A percentile compares a stretch with the other conserved stretches of the same genome.
phyloP scores from a whole-genome alignment of 805 yeast genomes.

The Kuraishia ogatae region DNA sequence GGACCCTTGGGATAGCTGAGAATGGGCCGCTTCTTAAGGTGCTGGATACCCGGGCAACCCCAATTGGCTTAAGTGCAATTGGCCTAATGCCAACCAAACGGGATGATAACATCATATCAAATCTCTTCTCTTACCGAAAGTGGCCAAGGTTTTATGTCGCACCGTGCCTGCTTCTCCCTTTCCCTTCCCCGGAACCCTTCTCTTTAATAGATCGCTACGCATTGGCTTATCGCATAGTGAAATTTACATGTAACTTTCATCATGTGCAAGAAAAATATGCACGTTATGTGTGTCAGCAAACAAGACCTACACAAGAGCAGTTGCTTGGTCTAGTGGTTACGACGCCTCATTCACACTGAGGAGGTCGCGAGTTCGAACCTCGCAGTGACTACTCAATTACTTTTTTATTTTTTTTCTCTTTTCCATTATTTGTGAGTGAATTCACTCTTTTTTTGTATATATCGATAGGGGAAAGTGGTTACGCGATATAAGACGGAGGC shows the following conservation, averaged over 20 bases:
- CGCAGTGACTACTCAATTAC: constrained; percentile 23
- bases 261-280: too few species aligned
- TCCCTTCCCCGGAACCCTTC: neutral
- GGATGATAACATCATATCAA: neutral
- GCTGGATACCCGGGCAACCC: neutral
- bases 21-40: neutral
- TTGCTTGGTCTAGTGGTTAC: constrained; percentile 32
- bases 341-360: constrained; percentile 33
- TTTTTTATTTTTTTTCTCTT: constrained; percentile 5
- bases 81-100: neutral
- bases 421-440: neutral
- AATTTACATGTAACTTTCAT: too few species aligned
- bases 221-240: neutral
- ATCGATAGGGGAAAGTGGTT: too few species aligned
- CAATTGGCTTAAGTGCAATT: neutral
- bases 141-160: too few species aligned
- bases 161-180: too few species aligned
- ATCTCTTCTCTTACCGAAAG: too few species aligned
- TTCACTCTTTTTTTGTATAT: neutral
- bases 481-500: too few species aligned
- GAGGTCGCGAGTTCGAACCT: constrained; percentile 33
- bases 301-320: constrained; percentile 9
- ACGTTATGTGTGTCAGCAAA: neutral
- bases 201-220: neutral
- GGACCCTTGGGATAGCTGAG: neutral